Evolutionary conservation across 768 basidiomycete species (phyloP).

Genomic region (Xerocomellus intermedius): DNA sequence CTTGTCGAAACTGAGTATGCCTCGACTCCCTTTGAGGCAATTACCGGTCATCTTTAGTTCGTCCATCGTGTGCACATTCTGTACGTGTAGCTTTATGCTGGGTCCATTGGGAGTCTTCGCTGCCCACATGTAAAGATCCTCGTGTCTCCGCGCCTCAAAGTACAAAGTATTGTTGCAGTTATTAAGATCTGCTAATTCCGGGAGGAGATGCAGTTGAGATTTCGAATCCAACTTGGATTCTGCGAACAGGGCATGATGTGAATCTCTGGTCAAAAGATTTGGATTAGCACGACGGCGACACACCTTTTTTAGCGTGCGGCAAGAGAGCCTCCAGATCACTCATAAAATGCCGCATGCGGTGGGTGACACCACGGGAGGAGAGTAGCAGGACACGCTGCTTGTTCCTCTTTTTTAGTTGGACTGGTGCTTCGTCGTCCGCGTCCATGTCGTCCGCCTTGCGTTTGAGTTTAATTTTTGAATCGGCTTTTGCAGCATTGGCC

Average conservation of each 20-base stretch:
- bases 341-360: conserved; percentile 97
- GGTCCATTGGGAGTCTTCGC: conserved; percentile 97
- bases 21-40: conserved; percentile 93
- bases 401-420: conserved; percentile 64
- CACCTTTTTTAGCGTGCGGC: conserved; percentile 97
- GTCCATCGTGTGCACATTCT: conserved; percentile 99
- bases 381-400: conserved; percentile 94
- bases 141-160: conserved; percentile 94
- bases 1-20: conserved; percentile 88
- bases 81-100: conserved; percentile 95
- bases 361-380: conserved; percentile 90
- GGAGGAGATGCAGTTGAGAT: conserved; percentile 86
- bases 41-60: conserved; percentile 99
- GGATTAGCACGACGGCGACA: conserved; percentile 27
- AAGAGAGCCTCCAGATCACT: conserved; percentile 86
- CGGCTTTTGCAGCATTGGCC: conserved; percentile 50
- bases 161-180: conserved; percentile 98
- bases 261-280: not conserved
- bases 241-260: conserved; percentile 31
- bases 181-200: conserved; percentile 94
- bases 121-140: conserved; percentile 96
- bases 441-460: conserved; percentile 65
- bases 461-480: conserved; percentile 48
- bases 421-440: conserved; percentile 47
- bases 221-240: conserved; percentile 98